Evolutionary conservation across 345 rosid genomes (phyloP).

Genomic region (Adansonia digitata): DNA sequence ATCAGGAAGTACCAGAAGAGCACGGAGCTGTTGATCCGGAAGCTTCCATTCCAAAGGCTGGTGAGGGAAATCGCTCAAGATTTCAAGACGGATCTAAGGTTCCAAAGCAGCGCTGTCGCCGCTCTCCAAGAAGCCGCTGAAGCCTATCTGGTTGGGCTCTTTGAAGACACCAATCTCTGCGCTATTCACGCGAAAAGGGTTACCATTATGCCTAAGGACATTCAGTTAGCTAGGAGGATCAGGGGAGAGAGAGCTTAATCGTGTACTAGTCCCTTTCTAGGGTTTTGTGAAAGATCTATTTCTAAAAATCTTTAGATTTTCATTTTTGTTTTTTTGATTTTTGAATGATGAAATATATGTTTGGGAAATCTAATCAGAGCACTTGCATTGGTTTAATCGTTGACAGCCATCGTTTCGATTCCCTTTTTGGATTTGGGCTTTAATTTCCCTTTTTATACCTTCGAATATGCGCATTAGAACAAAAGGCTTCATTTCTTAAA

Average conservation of each 20-base stretch:
- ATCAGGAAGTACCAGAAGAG: conserved; percentile 21
- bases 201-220: conserved; percentile 34
- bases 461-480: background rate
- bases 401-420: background rate
- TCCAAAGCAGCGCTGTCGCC: conserved; percentile 18
- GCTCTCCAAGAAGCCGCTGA: conserved; percentile 20
- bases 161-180: conserved; percentile 17
- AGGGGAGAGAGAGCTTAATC: conserved; percentile 29
- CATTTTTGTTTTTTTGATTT: too few species aligned
- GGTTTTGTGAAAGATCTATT: background rate
- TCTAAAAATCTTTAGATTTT: too few species aligned
- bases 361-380: background rate
- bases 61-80: conserved; percentile 26
- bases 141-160: conserved; percentile 15
- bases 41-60: conserved; percentile 24
- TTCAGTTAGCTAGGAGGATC: conserved; percentile 33
- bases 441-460: background rate
- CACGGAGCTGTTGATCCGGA: conserved; percentile 16
- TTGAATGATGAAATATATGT: background rate
- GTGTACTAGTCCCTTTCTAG: background rate
- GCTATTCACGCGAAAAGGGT: conserved; percentile 23
- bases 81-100: conserved; percentile 24
- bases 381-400: background rate
- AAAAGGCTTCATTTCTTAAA: background rate
- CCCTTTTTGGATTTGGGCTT: background rate